phyloP scores from a whole-genome alignment of 805 yeast species.

The Torulaspora microellipsoides region DNA sequence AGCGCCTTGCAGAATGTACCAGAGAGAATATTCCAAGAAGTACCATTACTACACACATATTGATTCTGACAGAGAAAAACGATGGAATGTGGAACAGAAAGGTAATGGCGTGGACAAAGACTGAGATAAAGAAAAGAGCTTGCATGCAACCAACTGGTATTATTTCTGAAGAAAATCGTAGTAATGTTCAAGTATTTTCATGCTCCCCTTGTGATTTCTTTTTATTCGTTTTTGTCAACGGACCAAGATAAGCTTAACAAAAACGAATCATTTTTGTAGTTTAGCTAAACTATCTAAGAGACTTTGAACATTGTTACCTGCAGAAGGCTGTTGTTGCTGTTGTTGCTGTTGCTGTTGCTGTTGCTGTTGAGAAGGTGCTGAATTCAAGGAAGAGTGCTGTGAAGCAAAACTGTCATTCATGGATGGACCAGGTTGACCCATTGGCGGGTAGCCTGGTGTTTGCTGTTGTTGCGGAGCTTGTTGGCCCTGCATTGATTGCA shows the following conservation, averaged over 20 bases:
- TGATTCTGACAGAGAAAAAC: no score
- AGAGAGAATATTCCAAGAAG: constrained; percentile 3
- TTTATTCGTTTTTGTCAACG: neutral
- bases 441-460: constrained; percentile 13
- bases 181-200: no score
- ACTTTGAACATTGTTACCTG: constrained; percentile 36
- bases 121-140: no score
- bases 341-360: constrained; percentile 18
- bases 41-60: no score
- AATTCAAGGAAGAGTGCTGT: constrained; percentile 15
- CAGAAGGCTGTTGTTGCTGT: constrained; percentile 22
- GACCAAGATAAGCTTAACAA: constrained; percentile 11
- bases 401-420: constrained; percentile 11
- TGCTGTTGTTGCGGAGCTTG: constrained; percentile 25
- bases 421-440: constrained; percentile 13
- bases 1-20: neutral
- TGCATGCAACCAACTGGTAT: no score
- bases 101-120: no score
- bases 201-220: neutral
- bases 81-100: no score
- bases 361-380: constrained; percentile 13
- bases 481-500: constrained; percentile 35
- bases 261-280: constrained; percentile 28
- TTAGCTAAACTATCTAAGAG: constrained; percentile 38
- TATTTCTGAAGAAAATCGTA: no score